A percentile compares a stretch with the other conserved stretches of the same genome.
These are phyloP conservation scores for Wickerhamiella sergipiensis DNA, from an alignment of 805 yeast species.

Conservation along the genomic window DNA sequence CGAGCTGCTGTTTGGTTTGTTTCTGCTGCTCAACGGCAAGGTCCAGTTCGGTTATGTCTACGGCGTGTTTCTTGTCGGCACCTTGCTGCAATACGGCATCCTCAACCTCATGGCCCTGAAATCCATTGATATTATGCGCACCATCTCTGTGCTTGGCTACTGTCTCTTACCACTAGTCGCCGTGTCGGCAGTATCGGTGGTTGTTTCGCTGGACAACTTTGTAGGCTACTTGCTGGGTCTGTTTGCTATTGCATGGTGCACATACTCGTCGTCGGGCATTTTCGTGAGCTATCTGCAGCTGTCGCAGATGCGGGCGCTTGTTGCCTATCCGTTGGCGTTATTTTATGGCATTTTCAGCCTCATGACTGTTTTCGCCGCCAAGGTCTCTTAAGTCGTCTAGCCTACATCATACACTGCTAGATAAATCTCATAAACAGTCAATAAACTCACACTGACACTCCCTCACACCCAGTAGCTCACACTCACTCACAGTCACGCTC, in stretches of 20 bases:
- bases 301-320: conserved; percentile 72
- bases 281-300: conserved; percentile 75
- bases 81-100: conserved; percentile 66
- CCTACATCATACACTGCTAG: too few species aligned
- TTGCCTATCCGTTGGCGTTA: conserved; percentile 86
- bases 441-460: too few species aligned
- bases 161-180: conserved; percentile 82
- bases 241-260: conserved; percentile 74
- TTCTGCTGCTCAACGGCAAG: conserved; percentile 71
- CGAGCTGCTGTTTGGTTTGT: conserved; percentile 74
- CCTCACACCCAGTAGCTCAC: too few species aligned
- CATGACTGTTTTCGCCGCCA: conserved; percentile 73
- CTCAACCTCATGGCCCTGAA: conserved; percentile 70
- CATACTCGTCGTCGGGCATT: conserved; percentile 85
- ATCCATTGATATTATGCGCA: conserved; percentile 39
- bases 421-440: too few species aligned
- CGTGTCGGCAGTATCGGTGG: conserved; percentile 57
- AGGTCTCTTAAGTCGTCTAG: not conserved
- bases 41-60: conserved; percentile 94
- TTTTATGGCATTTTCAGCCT: conserved; percentile 90
- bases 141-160: conserved; percentile 88
- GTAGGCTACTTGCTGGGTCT: conserved; percentile 59
- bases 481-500: too few species aligned
- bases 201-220: conserved; percentile 52
- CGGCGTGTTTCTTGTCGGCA: conserved; percentile 89